These are phyloP conservation scores for Austroboletus niveus DNA, from an alignment of 1,284 basidiomycete genomes.

Conservation along the genomic window DNA sequence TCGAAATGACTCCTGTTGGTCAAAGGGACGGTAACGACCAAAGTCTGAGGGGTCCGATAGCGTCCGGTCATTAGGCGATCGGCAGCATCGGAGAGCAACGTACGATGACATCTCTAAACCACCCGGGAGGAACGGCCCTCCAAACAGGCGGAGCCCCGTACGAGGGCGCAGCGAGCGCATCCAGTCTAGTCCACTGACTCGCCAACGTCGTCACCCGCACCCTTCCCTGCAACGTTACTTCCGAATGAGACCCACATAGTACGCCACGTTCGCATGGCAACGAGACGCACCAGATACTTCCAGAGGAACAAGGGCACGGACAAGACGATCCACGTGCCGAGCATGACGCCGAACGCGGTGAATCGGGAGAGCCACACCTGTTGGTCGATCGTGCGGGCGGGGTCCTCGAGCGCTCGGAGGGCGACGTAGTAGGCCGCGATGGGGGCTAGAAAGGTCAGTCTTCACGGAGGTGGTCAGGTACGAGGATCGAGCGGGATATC, in stretches of 20 bases:
- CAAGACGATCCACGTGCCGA: conserved; percentile 43
- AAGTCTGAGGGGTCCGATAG: conserved; percentile 28
- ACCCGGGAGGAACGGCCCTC: conserved; percentile 42
- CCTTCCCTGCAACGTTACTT: conserved; percentile 39
- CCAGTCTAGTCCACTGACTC: conserved; percentile 43
- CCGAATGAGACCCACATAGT: too few species aligned
- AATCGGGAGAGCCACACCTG: conserved; percentile 38
- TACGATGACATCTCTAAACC: conserved; percentile 42
- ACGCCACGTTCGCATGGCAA: too few species aligned
- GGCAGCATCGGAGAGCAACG: conserved; percentile 18
- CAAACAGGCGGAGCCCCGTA: conserved; percentile 41
- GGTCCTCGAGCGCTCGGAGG: conserved; percentile 24
- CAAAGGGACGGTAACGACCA: conserved; percentile 42
- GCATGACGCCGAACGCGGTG: conserved; percentile 37
- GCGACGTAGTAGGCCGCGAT: conserved; percentile 40
- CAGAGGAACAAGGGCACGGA: conserved; percentile 45
- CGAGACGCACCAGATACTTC: conserved; percentile 44
- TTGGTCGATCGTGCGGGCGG: conserved; percentile 7
- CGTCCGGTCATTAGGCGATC: neutral
- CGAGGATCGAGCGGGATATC: neutral
- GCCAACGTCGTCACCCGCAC: conserved; percentile 40
- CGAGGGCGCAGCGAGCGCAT: conserved; percentile 32
- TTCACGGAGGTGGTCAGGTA: conserved; percentile 12
- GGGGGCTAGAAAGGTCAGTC: conserved; percentile 43
- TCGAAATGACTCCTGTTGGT: conserved; percentile 39